Conservation (phyloP, 116 monocot species). For the Posidonia oceanica region DNA sequence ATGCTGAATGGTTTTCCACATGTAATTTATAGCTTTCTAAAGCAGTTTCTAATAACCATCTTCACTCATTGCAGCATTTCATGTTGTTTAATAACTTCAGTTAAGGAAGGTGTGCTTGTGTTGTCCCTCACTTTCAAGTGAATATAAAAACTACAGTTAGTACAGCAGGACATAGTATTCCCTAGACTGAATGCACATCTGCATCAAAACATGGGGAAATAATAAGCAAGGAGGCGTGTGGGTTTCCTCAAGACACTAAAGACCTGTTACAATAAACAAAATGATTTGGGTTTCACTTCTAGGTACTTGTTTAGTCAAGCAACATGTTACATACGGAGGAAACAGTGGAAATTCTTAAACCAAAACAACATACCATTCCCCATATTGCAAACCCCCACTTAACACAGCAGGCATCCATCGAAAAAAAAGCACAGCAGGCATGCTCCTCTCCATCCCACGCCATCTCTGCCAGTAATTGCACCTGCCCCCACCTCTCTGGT, state of each 20-base stretch:
- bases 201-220: too few species aligned
- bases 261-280: not conserved
- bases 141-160: too few species aligned
- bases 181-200: too few species aligned
- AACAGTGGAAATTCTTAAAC: conserved; percentile 3
- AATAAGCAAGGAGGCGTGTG: too few species aligned
- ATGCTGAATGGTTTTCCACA: not conserved
- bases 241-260: too few species aligned
- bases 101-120: not conserved
- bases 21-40: too few species aligned
- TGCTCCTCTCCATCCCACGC: conserved; percentile 7
- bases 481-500: not conserved
- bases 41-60: not conserved
- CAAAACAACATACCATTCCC: not conserved
- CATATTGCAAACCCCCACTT: not conserved
- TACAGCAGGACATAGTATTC: too few species aligned
- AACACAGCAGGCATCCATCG: too few species aligned
- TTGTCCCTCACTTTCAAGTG: not conserved
- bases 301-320: not conserved
- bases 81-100: too few species aligned
- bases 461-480: not conserved
- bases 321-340: not conserved
- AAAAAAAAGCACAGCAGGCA: not conserved
- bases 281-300: conserved; percentile 1
- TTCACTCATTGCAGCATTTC: not conserved